Evolutionary conservation across 2,329 filamentous ascomycete species (phyloP), one percentile per base, ranked within the genome.

Genomic region (Calonectria montana): DNA sequence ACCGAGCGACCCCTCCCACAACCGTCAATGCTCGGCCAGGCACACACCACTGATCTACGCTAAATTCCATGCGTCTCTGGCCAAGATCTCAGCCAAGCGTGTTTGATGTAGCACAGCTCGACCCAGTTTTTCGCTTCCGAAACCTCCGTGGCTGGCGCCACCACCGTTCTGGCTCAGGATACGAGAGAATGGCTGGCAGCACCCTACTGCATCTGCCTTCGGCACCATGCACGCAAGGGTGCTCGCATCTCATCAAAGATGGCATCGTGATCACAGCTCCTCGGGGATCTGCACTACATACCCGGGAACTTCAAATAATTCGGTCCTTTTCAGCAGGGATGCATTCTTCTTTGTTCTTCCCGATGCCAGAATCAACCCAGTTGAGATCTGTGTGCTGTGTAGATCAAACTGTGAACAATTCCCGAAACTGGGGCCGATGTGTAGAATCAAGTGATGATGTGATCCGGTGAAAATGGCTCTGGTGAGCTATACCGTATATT

Each of bases 61-160:
- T 59, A 59, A 39, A 59, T 59, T 15, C 53, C 53, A 59, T 59
- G 53, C 35, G 53, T 35, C 53, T 18, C 16, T 59, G 53, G 31
- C 53, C 31, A 37, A 16, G 23, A 8, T 27, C 27, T 37, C 53
- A 37, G 53, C 53, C 53, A 59, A 39, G 53, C 25, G 53, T 35
- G 53, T 59, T 59, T 59, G 31, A 59, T 59, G 53, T 39, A 23
- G 29, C 53, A 39, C 53, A 59, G 53, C 53, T 18, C 21, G 53
- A 37, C 53, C 53, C 53, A 39, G 15, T 39, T 59, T 25, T 59
- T 25, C 31, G 13, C 31, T 39, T 39, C 21, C 31, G 31, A 59
- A 59, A 59, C 53, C 31, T 39, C 31, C 53, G 53, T 59, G 53
- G 53, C 53, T 39, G 53, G 15, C 53, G 53, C 53, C 53, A 59